Evolutionary conservation across 495 filamentous ascomycete genomes (phyloP).

Genomic region (Penicillium dipodomyicola): DNA sequence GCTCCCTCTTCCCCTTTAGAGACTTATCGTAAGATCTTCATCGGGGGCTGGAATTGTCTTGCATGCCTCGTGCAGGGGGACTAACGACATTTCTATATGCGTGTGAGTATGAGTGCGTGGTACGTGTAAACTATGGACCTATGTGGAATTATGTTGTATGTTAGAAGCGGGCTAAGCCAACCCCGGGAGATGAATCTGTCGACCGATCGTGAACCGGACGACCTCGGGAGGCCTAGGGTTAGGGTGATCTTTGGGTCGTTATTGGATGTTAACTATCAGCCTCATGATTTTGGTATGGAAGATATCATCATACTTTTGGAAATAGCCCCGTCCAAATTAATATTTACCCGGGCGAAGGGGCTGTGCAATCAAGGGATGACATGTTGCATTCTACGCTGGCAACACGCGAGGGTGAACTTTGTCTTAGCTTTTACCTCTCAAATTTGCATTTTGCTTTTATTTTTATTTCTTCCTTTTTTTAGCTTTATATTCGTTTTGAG

Average conservation of each 20-base stretch:
- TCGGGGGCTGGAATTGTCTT: constrained; percentile 5
- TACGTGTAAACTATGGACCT: not conserved
- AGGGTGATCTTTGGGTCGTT: not conserved
- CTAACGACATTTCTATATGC: not conserved
- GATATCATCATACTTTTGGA: not conserved
- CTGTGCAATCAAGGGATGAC: constrained; percentile 36
- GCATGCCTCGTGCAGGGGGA: constrained; percentile 15
- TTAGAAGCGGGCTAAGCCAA: not conserved
- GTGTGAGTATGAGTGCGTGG: not conserved
- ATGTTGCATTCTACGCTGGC: constrained; percentile 25
- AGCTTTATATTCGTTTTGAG: not conserved
- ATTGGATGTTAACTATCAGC: not conserved
- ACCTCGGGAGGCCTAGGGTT: not conserved
- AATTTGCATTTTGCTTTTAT: not conserved
- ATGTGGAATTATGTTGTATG: not conserved
- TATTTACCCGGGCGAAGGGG: constrained; percentile 22
- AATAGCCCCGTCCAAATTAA: not conserved
- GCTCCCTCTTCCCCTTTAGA: not conserved
- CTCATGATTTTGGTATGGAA: not conserved
- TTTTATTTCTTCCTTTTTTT: not conserved
- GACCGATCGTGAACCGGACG: not conserved
- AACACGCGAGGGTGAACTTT: constrained; percentile 14
- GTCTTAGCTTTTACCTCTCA: not conserved
- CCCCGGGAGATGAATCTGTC: not conserved
- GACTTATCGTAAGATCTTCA: not conserved